These are phyloP conservation scores for Suhomyces yuchorum DNA, from an alignment of 1,139 yeast species.

Conservation along the genomic window DNA sequence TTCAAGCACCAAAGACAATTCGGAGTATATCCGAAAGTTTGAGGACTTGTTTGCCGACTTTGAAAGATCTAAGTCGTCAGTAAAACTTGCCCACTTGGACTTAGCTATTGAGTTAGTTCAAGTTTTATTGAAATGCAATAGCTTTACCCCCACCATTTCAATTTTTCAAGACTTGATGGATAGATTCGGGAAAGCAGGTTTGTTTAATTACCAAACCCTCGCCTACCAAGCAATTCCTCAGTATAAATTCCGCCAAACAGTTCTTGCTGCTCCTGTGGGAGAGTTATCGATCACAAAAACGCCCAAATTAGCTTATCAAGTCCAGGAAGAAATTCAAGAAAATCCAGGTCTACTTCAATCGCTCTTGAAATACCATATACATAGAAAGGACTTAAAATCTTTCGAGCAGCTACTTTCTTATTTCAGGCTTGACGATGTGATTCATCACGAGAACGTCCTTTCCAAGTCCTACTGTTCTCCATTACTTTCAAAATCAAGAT, in stretches of 20 bases:
- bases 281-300: conserved; percentile 1
- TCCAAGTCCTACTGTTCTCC: conserved; percentile 22
- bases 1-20: conserved; percentile 19
- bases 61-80: conserved; percentile 12
- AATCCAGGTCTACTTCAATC: conserved; percentile 33
- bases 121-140: conserved; percentile 21
- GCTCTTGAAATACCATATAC: conserved; percentile 30
- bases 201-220: conserved; percentile 31
- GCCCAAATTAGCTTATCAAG: conserved; percentile 23
- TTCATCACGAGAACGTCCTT: conserved; percentile 28
- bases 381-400: conserved; percentile 22
- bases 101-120: conserved; percentile 25
- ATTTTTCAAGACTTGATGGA: conserved; percentile 31
- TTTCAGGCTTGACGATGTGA: conserved; percentile 32
- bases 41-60: conserved; percentile 21
- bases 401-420: conserved; percentile 32
- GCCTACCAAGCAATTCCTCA: conserved; percentile 30
- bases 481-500: conserved; percentile 35
- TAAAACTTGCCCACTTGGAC: conserved; percentile 22
- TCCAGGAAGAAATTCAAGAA: conserved; percentile 24
- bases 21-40: conserved; percentile 25
- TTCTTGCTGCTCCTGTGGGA: conserved; percentile 19
- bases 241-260: conserved; percentile 24
- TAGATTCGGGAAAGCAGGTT: conserved; percentile 24
- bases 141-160: conserved; percentile 27